Evolutionary conservation across 768 basidiomycete genomes (phyloP).

Genomic region (Boletus reticuloceps): DNA sequence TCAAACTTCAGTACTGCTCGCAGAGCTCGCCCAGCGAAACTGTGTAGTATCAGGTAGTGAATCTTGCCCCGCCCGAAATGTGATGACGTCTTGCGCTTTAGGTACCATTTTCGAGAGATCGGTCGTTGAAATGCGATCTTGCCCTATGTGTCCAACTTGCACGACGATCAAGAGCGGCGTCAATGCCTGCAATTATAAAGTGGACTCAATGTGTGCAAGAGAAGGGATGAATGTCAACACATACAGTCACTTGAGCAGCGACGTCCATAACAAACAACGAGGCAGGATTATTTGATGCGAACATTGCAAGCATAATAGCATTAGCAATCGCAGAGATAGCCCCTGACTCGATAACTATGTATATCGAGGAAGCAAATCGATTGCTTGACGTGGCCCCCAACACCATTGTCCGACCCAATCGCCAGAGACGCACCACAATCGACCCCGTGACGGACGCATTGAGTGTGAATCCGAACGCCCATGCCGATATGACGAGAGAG

Average conservation of each 20-base stretch:
- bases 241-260: background rate
- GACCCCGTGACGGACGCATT: background rate
- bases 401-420: background rate
- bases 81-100: background rate
- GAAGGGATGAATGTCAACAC: background rate
- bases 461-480: background rate
- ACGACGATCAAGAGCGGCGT: background rate
- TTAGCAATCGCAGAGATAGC: background rate
- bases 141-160: background rate
- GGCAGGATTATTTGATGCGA: background rate
- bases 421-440: background rate
- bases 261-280: background rate
- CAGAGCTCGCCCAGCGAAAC: no score
- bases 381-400: background rate
- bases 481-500: background rate
- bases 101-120: background rate
- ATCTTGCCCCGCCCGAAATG: background rate
- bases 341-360: background rate
- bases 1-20: no score
- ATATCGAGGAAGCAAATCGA: background rate
- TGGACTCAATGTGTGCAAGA: background rate
- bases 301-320: background rate
- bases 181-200: background rate
- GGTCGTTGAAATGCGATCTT: background rate
- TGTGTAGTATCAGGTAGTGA: no score